These are phyloP conservation scores for Plasmodium adleri DNA, from an alignment of 169 alveolate genomes.

Conservation along the genomic window DNA sequence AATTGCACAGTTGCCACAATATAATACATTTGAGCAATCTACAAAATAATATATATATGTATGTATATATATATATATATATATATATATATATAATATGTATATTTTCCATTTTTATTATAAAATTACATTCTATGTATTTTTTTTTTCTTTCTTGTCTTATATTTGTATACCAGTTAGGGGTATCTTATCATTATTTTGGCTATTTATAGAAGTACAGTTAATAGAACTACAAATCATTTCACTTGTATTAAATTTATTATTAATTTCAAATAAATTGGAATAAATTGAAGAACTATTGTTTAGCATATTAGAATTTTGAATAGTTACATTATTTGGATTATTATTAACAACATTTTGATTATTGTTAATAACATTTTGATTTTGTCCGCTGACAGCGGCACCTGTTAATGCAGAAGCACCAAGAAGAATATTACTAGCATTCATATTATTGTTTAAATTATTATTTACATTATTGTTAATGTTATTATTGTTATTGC, in stretches of 20 bases:
- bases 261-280: constrained; percentile 33
- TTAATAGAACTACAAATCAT: constrained; percentile 65
- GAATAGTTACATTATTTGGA: not conserved
- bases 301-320: not conserved
- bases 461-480: not conserved
- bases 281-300: constrained; percentile 10
- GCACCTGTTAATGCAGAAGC: constrained; percentile 25
- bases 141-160: too few relatives aligned
- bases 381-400: constrained; percentile 9
- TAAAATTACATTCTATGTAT: too few relatives aligned
- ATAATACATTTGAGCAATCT: constrained; percentile 71
- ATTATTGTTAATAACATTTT: constrained; percentile 1
- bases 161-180: constrained; percentile 28
- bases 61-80: too few relatives aligned
- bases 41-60: constrained; percentile 1
- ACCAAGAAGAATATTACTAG: not conserved
- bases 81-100: not conserved
- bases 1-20: constrained; percentile 54
- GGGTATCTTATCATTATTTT: constrained; percentile 31
- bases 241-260: constrained; percentile 56
- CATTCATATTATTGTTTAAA: not conserved
- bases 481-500: not conserved
- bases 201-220: constrained; percentile 24
- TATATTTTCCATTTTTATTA: not conserved
- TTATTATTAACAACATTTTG: not conserved